Conservation (phyloP, 2,329 filamentous ascomycete genomes). For the Paracoccidioides lutzii region DNA sequence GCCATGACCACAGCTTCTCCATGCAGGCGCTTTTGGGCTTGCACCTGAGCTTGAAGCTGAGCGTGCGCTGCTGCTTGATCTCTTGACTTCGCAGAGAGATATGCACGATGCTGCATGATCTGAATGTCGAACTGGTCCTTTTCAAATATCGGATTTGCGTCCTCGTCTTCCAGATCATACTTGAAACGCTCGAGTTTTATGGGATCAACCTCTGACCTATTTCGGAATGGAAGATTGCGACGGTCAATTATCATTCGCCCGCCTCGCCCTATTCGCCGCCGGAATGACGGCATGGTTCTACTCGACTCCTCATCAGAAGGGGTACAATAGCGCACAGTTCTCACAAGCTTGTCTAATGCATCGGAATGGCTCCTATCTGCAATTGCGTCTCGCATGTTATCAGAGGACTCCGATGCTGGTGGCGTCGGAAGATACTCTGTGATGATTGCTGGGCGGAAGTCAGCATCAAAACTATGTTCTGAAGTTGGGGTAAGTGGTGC, state of each 20-base stretch:
- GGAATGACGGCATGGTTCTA: constrained; percentile 51
- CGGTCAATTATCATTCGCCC: constrained; percentile 83
- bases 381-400: constrained; percentile 28
- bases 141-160: constrained; percentile 60
- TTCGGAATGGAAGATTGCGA: constrained; percentile 49
- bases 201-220: constrained; percentile 34
- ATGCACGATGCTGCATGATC: constrained; percentile 44
- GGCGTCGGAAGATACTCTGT: constrained; percentile 50
- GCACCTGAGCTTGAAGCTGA: constrained; percentile 29
- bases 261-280: constrained; percentile 70
- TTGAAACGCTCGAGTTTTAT: constrained; percentile 60
- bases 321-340: constrained; percentile 27
- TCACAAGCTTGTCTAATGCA: constrained; percentile 26
- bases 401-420: constrained; percentile 37
- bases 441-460: constrained; percentile 56
- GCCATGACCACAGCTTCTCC: constrained; percentile 17
- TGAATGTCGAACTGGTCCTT: constrained; percentile 55
- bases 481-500: constrained; percentile 69
- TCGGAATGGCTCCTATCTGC: constrained; percentile 21
- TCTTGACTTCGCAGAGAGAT: constrained; percentile 33
- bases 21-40: constrained; percentile 27
- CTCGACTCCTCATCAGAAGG: constrained; percentile 32
- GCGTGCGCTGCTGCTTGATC: constrained; percentile 32
- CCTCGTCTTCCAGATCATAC: constrained; percentile 74
- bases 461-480: constrained; percentile 47